Evolutionary conservation across 768 basidiomycete species (phyloP), one percentile per base, ranked within the genome.

Genomic region (Rhodotorula babjevae): DNA sequence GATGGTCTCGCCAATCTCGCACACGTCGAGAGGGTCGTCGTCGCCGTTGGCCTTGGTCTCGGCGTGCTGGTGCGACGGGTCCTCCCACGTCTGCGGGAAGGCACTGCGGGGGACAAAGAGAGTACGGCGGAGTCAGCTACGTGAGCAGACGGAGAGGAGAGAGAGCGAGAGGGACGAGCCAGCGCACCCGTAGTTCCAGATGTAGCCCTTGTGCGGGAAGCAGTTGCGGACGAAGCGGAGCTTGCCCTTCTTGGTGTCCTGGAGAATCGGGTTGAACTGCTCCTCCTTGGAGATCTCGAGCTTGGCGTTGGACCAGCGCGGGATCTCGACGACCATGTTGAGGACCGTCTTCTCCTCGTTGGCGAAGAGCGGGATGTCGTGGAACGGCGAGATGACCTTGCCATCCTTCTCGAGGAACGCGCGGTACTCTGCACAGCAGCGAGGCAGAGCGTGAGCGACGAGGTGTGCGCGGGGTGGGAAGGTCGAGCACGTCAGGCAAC

Each of bases 31-130:
- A 68, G 96, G 96, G 84, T 99, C 96, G 79, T 98, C 96, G 85
- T 99, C 96, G 68, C 96, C 96, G 83, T 89, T 90, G 74, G 96
- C 96, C 84, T 98, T 97, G 81, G 96, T 99, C 85, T 99, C 96
- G 65, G 93, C 86, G 82, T 99, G 95, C 57, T 84, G 84, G 76
- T 85, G 84, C 75, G 84, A 82, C 52, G 96, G 96, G 82, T 98
- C 96, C 81, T 99, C 96, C 96, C 96, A 99, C 55, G 96, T 98
- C 92, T 98, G 93, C 73, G 95, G 95, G 88, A 99, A 96, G 71
- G 94, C 93, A 79, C 95, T 95, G 80, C 62, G 64, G 53, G 55
- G 25, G 60, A 42, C n/a, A 29, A 29, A n/a, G 44, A 19, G 29
- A 31, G n/a, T n/a, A n/a, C n/a, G n/a, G n/a, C n/a, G n/a, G 65